Conservation (phyloP, 441 rosid genomes). For the Pelargonium citronellum region DNA sequence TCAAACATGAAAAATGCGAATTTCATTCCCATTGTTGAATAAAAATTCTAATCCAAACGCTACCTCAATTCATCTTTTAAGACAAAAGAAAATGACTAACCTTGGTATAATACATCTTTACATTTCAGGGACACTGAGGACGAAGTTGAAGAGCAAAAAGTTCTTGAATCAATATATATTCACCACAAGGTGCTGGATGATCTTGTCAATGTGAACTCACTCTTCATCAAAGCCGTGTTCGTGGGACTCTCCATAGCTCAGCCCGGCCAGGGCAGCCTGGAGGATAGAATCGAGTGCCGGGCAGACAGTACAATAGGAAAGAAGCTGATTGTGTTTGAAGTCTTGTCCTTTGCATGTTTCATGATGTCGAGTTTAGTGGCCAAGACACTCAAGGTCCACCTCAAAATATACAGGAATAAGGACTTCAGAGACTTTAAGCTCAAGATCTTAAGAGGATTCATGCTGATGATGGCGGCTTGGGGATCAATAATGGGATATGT, state of each 20-base stretch:
- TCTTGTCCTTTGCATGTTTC: slow-evolving; percentile 82
- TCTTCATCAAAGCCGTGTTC: slow-evolving; percentile 87
- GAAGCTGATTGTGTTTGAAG: slow-evolving; percentile 75
- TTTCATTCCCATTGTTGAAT: too few species aligned
- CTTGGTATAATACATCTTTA: too few species aligned
- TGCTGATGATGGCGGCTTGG: slow-evolving; percentile 63
- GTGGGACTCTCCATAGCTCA: slow-evolving; percentile 77
- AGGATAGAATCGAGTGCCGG: slow-evolving; percentile 52
- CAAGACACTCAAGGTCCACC: slow-evolving; percentile 78
- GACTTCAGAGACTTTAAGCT: slow-evolving; percentile 13
- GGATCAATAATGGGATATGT: slow-evolving; percentile 92
- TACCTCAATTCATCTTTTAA: too few species aligned
- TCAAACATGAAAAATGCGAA: too few species aligned
- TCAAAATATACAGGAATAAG: slow-evolving; percentile 26
- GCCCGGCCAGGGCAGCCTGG: slow-evolving; percentile 72
- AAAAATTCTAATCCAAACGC: too few species aligned
- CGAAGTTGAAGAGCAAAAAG: neutral
- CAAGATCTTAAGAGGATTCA: slow-evolving; percentile 67
- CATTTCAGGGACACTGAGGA: neutral
- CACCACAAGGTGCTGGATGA: slow-evolving; percentile 57
- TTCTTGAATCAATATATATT: neutral
- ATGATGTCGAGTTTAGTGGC: slow-evolving; percentile 80
- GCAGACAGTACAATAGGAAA: slow-evolving; percentile 52
- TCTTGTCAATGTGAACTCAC: slow-evolving; percentile 85
- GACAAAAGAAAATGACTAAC: too few species aligned